Conservation (phyloP, 495 filamentous ascomycete species). For the Hyaloscypha hepaticicola region DNA sequence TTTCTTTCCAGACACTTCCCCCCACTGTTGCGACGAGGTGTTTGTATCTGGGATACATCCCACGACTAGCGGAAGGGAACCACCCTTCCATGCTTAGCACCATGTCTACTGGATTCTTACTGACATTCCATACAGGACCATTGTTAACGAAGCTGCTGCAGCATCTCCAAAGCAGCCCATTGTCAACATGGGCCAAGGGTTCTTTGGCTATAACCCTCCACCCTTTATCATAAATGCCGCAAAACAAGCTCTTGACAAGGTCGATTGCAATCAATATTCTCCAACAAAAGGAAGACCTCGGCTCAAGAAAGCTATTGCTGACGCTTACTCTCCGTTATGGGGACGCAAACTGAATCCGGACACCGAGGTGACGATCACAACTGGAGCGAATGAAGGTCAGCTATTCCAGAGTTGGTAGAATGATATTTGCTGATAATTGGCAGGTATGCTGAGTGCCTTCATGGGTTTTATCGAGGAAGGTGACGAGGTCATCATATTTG, state of each 20-base stretch:
- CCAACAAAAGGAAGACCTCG: slow-evolving; percentile 90
- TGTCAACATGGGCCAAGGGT: slow-evolving; percentile 95
- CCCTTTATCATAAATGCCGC: slow-evolving; percentile 88
- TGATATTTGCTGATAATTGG: slow-evolving; percentile 15
- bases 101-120: not conserved
- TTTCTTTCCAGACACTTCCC: not conserved
- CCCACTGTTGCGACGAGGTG: not conserved
- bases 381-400: slow-evolving; percentile 88
- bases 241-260: slow-evolving; percentile 82
- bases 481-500: slow-evolving; percentile 96
- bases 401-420: slow-evolving; percentile 16
- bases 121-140: slow-evolving; percentile 58
- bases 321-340: slow-evolving; percentile 86
- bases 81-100: not conserved
- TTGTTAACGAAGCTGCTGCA: slow-evolving; percentile 86
- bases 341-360: slow-evolving; percentile 77
- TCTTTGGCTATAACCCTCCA: slow-evolving; percentile 97
- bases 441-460: slow-evolving; percentile 83
- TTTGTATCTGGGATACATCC: not conserved
- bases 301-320: slow-evolving; percentile 85
- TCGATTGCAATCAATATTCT: slow-evolving; percentile 98
- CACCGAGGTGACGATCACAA: slow-evolving; percentile 91
- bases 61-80: not conserved
- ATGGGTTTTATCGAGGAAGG: slow-evolving; percentile 95
- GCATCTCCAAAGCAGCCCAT: slow-evolving; percentile 88